These are phyloP conservation scores for Jimgerdemannia lactiflua DNA, from an alignment of 192 early-diverging fungal species.

Conservation along the genomic window DNA sequence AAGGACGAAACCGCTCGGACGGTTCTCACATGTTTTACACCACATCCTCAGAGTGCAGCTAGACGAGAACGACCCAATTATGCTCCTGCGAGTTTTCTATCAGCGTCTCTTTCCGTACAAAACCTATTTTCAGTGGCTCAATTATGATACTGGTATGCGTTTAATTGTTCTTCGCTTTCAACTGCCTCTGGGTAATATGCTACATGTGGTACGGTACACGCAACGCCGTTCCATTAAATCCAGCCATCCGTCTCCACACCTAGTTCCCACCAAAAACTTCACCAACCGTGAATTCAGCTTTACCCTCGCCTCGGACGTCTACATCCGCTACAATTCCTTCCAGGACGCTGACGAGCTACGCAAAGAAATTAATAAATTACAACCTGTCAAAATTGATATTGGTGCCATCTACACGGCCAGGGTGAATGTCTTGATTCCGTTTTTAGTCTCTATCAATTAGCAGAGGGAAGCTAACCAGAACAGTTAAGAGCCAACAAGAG, in stretches of 20 bases:
- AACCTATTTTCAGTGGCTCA: constrained; percentile 82
- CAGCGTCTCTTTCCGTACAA: constrained; percentile 83
- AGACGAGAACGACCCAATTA: constrained; percentile 10
- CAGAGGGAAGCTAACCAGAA: background rate
- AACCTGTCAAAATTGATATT: constrained; percentile 93
- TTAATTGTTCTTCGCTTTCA: background rate
- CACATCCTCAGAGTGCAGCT: background rate
- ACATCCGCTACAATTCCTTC: constrained; percentile 91
- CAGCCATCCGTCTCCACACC: background rate
- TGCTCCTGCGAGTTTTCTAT: constrained; percentile 74
- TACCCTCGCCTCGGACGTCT: constrained; percentile 73
- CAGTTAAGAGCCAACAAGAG: background rate
- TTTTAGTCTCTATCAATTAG: background rate
- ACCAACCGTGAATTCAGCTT: constrained; percentile 92
- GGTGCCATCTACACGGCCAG: constrained; percentile 89
- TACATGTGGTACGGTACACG: too few species aligned
- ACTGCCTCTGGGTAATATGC: too few species aligned
- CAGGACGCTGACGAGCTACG: constrained; percentile 67
- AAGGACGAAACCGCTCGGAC: too few species aligned
- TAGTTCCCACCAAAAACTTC: constrained; percentile 68
- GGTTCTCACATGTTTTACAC: background rate
- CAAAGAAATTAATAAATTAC: constrained; percentile 66
- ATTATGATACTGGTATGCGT: constrained; percentile 62
- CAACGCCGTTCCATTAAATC: background rate
- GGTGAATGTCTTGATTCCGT: constrained; percentile 28